These are phyloP conservation scores for Leishmania arabica DNA, from an alignment of 208 protist genomes.

Conservation along the genomic window DNA sequence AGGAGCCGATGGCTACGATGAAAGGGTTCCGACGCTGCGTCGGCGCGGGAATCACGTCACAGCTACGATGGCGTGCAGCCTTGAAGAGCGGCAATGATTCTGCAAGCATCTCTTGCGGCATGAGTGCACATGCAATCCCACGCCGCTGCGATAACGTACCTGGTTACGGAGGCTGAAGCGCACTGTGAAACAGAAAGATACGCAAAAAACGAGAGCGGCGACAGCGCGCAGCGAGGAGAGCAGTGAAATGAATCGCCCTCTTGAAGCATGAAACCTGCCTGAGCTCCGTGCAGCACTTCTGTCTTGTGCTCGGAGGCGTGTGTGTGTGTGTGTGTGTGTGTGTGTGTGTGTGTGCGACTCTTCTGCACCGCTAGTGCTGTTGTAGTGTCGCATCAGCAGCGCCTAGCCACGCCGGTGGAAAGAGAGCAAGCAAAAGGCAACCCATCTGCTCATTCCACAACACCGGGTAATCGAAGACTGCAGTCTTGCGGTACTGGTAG, in stretches of 20 bases:
- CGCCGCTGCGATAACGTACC: background rate
- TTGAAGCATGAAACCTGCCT: background rate
- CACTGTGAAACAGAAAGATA: conserved; percentile 11
- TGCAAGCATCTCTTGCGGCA: conserved; percentile 12
- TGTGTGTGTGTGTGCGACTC: background rate
- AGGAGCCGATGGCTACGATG: conserved; percentile 18
- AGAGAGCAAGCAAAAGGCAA: background rate
- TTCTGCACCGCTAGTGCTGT: background rate
- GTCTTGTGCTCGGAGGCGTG: background rate
- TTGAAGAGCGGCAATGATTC: conserved; percentile 20
- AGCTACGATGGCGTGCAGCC: background rate
- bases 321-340: background rate
- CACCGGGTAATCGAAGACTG: background rate
- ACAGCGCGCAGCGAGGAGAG: background rate
- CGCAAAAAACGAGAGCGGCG: conserved; percentile 15
- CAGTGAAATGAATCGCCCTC: background rate
- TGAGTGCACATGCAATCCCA: conserved; percentile 4
- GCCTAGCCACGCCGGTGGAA: background rate
- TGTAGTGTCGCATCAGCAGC: background rate
- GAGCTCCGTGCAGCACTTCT: background rate
- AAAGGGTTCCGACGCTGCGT: background rate
- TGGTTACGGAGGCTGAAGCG: background rate
- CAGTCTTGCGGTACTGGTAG: background rate
- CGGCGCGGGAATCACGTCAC: conserved; percentile 1
- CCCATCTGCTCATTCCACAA: background rate